A percentile compares a stretch with the other conserved stretches of the same genome.
These are phyloP conservation scores for Aspergillus floridensis DNA, from an alignment of 2,329 filamentous ascomycete species.

Conservation along the genomic window DNA sequence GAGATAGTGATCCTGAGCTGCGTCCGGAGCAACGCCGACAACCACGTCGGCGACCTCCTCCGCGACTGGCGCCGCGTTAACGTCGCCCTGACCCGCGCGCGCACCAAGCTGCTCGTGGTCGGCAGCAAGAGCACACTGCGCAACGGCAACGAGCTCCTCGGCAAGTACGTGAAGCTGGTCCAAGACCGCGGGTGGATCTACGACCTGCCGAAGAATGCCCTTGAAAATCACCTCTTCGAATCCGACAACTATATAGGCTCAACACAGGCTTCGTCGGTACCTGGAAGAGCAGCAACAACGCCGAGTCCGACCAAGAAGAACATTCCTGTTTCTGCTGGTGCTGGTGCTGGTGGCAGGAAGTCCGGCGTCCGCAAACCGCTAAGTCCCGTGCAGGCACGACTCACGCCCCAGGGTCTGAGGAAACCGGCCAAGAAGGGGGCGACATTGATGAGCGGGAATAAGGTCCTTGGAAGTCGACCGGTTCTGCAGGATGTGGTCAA, in stretches of 20 bases:
- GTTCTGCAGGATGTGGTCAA: conserved; percentile 77
- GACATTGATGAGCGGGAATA: conserved; percentile 47
- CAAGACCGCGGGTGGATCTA: conserved; percentile 76
- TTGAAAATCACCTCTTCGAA: conserved; percentile 68
- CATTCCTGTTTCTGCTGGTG: conserved; percentile 21
- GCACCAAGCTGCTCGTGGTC: conserved; percentile 85
- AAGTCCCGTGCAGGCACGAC: conserved; percentile 32
- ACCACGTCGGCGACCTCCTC: conserved; percentile 83
- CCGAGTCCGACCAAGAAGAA: conserved; percentile 33
- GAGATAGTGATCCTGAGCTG: conserved; percentile 84
- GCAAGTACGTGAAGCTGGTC: conserved; percentile 73
- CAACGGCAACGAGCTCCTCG: conserved; percentile 68
- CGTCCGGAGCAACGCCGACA: conserved; percentile 79
- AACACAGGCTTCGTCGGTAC: conserved; percentile 18
- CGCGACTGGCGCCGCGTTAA: conserved; percentile 93
- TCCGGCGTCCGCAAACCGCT: conserved; percentile 26
- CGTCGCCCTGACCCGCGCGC: conserved; percentile 89
- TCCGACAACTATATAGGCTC: conserved; percentile 26
- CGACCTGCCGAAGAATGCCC: conserved; percentile 63
- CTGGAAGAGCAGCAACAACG: conserved; percentile 22
- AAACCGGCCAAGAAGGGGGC: conserved; percentile 61
- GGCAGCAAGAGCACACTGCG: conserved; percentile 77
- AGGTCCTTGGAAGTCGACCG: conserved; percentile 63
- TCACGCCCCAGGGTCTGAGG: conserved; percentile 37
- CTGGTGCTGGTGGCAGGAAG: conserved; percentile 24